phyloP scores from a whole-genome alignment of 805 yeast species.

The Candida alai region DNA sequence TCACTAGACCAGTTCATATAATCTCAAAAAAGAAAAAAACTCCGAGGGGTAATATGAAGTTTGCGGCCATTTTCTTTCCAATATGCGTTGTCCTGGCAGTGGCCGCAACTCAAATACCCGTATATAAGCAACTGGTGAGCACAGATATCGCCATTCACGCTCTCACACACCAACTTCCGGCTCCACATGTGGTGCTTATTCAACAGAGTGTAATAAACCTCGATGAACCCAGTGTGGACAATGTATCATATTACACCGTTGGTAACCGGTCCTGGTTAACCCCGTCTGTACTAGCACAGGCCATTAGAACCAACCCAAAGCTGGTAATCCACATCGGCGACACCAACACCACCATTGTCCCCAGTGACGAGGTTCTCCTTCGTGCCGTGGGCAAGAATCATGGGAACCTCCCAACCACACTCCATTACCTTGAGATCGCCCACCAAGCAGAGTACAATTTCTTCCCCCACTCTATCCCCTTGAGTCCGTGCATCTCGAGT shows the following conservation, averaged over 20 bases:
- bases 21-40: too few species aligned
- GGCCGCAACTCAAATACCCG: too few species aligned
- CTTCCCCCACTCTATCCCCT: constrained; percentile 1
- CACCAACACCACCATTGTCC: constrained; percentile 6
- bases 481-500: constrained; percentile 4
- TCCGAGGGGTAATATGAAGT: too few species aligned
- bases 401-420: neutral
- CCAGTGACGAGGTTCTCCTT: too few species aligned
- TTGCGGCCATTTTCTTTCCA: too few species aligned
- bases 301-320: constrained; percentile 2
- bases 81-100: too few species aligned
- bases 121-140: too few species aligned
- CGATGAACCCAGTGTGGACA: constrained; percentile 3
- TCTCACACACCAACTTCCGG: too few species aligned
- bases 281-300: neutral
- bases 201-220: constrained; percentile 4
- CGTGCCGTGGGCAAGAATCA: neutral
- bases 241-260: neutral
- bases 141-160: too few species aligned
- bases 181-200: too few species aligned
- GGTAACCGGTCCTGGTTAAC: neutral
- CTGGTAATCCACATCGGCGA: constrained; percentile 3
- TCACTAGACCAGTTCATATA: too few species aligned
- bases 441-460: neutral
- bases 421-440: constrained; percentile 4